Evolutionary conservation across 768 basidiomycete genomes (phyloP), one percentile per base, ranked within the genome.

Genomic region (Rhodotorula babjevae): DNA sequence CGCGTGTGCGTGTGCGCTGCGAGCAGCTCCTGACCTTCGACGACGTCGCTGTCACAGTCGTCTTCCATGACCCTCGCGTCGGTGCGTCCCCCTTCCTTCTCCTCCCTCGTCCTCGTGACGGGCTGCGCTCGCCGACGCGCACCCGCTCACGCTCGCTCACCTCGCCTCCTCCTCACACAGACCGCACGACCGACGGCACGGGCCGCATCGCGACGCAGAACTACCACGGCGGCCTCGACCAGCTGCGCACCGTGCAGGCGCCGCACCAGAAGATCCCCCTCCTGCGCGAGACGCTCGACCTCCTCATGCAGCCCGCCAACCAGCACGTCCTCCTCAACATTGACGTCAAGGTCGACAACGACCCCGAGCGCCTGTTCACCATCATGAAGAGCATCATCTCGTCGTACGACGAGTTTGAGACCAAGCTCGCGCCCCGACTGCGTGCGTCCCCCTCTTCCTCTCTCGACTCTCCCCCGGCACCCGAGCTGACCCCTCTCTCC

Each of bases 341-440:
- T 69, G 69, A 97, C 83, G 86, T 97, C 79, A 99, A 99, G 82
- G 86, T 89, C 40, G 88, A 92, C 79, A 98, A 97, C 79, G 87
- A 93, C 79, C 93, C 95, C 1, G 87, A 87, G 67, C 86, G 86
- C n/a, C 85, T 95, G 46, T 96, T 94, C 82, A 79, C 82, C 33
- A 83, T 93, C 56, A 92, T 96, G 87, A 85, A 90, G 82, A 80
- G 81, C 53, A 83, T 74, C 69, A 87, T 95, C 70, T 83, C 86
- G 23, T 77, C 84, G 14, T 86, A 92, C 71, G 83, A 85, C 2
- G 83, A 85, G 44, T 95, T 89, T 90, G 85, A 92, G 81, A 87
- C 86, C 15, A 80, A 77, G 52, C 87, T 95, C 63, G 91, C 89
- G 3, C 92, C 91, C 0, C 86, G 92, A 27, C 87, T 93, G 78